Conservation (phyloP, 1,139 yeast species). For the Kodamaea sp. region DNA sequence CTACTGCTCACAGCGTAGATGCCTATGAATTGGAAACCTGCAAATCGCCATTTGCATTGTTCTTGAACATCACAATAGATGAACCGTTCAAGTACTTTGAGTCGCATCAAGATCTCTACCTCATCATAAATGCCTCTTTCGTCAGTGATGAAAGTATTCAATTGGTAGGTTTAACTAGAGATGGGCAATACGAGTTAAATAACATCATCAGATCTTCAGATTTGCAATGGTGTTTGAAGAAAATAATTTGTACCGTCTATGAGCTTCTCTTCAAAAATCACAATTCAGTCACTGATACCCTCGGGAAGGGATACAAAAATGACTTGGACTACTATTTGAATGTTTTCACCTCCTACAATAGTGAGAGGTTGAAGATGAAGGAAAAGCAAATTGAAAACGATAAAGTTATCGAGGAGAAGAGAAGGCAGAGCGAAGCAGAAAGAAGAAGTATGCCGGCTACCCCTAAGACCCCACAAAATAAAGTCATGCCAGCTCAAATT, state of each 20-base stretch:
- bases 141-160: slow-evolving; percentile 30
- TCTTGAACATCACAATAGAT: slow-evolving; percentile 51
- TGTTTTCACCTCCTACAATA: slow-evolving; percentile 13
- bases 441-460: neutral
- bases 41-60: slow-evolving; percentile 63
- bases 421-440: neutral
- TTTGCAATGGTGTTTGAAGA: slow-evolving; percentile 24
- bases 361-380: slow-evolving; percentile 7
- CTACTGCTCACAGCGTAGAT: slow-evolving; percentile 75
- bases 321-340: slow-evolving; percentile 26
- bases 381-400: slow-evolving; percentile 5
- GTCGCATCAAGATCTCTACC: slow-evolving; percentile 24
- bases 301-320: slow-evolving; percentile 23
- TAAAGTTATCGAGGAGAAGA: slow-evolving; percentile 3
- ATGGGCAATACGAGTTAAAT: slow-evolving; percentile 23
- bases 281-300: slow-evolving; percentile 22
- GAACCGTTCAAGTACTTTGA: slow-evolving; percentile 27
- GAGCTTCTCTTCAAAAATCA: slow-evolving; percentile 24
- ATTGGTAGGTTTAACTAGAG: slow-evolving; percentile 30
- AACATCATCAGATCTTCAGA: slow-evolving; percentile 24
- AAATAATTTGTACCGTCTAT: slow-evolving; percentile 22
- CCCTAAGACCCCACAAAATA: neutral
- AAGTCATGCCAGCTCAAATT: no score
- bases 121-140: slow-evolving; percentile 31
- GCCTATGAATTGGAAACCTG: slow-evolving; percentile 60